These are phyloP conservation scores for Vicia faba DNA, from an alignment of 306 rosid species.

Conservation along the genomic window DNA sequence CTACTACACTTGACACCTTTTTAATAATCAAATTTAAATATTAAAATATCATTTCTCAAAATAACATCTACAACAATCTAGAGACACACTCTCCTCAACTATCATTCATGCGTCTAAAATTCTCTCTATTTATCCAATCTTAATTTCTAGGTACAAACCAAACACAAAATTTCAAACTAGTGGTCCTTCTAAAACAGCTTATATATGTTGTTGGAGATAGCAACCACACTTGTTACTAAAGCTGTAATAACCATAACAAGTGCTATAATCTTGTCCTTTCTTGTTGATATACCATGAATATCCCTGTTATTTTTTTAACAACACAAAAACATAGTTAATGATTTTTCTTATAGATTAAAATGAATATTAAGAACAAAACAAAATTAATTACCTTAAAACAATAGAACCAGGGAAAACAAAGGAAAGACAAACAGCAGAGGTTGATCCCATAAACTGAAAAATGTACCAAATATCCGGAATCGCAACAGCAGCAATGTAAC, in stretches of 20 bases:
- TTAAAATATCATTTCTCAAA: no score
- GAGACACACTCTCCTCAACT: no score
- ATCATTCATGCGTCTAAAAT: conserved; percentile 16
- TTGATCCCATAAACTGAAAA: conserved; percentile 92
- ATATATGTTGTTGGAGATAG: conserved; percentile 65
- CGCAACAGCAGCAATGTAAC: conserved; percentile 73
- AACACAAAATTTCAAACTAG: background rate
- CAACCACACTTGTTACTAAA: conserved; percentile 61
- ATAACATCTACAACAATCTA: no score
- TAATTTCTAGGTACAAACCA: conserved; percentile 14
- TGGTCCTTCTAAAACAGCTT: conserved; percentile 34
- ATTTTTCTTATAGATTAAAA: background rate
- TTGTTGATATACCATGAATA: conserved; percentile 64
- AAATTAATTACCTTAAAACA: conserved; percentile 66
- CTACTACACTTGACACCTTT: no score
- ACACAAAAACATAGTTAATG: background rate
- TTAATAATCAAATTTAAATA: no score
- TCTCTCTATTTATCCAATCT: conserved; percentile 10
- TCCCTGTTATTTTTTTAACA: conserved; percentile 56
- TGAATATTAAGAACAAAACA: background rate
- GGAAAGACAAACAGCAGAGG: conserved; percentile 81
- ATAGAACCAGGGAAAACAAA: conserved; percentile 89
- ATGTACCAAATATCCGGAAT: conserved; percentile 86
- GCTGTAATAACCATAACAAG: conserved; percentile 68
- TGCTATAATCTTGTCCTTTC: conserved; percentile 64